These are phyloP conservation scores for Escallonia herrerae DNA, from an alignment of 129 eudicot species.

Conservation along the genomic window DNA sequence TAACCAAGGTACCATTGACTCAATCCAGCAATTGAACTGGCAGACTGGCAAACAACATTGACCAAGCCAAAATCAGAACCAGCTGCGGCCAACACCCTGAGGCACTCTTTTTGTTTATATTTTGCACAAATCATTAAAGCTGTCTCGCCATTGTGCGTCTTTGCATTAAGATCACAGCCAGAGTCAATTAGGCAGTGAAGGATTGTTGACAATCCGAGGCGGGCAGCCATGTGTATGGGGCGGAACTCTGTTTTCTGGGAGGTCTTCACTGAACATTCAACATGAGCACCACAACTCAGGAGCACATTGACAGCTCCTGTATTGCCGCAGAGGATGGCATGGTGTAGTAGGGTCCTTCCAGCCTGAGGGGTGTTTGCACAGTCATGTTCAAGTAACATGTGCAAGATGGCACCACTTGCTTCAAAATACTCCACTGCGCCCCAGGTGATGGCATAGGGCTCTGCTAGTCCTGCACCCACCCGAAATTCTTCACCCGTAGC, in stretches of 20 bases:
- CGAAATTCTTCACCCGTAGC: slow-evolving; percentile 78
- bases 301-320: slow-evolving; percentile 49
- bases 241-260: slow-evolving; percentile 39
- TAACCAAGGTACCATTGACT: slow-evolving; percentile 46
- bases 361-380: slow-evolving; percentile 34
- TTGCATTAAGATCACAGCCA: slow-evolving; percentile 65
- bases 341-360: slow-evolving; percentile 84
- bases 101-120: slow-evolving; percentile 60
- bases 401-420: slow-evolving; percentile 63
- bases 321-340: slow-evolving; percentile 70
- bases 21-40: slow-evolving; percentile 36
- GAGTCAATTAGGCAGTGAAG: slow-evolving; percentile 46
- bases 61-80: slow-evolving; percentile 80
- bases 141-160: slow-evolving; percentile 50
- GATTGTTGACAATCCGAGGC: slow-evolving; percentile 48
- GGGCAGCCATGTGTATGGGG: slow-evolving; percentile 77
- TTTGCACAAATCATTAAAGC: slow-evolving; percentile 64
- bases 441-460: slow-evolving; percentile 71
- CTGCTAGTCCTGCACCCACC: slow-evolving; percentile 93
- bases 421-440: slow-evolving; percentile 94
- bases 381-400: slow-evolving; percentile 55
- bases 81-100: slow-evolving; percentile 49
- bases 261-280: slow-evolving; percentile 51
- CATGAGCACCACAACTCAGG: slow-evolving; percentile 44
- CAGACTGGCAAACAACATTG: slow-evolving; percentile 44